Percentiles rank a stretch among this genome's conserved stretches.
These are phyloP conservation scores for Sporothrix phasma DNA, from an alignment of 2,329 filamentous ascomycete species.

Conservation along the genomic window DNA sequence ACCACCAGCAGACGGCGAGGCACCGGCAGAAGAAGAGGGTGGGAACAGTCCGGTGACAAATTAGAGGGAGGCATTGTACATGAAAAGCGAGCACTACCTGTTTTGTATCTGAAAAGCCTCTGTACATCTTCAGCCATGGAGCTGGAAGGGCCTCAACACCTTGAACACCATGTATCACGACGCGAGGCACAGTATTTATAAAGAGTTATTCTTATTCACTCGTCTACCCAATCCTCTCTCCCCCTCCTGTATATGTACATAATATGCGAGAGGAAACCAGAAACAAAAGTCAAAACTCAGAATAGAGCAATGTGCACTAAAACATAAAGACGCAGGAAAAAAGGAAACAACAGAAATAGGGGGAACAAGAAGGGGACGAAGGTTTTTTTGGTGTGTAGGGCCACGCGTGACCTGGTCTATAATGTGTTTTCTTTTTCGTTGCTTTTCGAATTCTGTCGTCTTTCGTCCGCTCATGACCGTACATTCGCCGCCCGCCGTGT, in stretches of 20 bases:
- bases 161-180: neutral
- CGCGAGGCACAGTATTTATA: neutral
- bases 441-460: constrained; percentile 20
- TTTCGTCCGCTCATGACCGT: neutral
- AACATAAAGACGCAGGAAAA: neutral
- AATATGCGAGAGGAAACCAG: constrained; percentile 9
- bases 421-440: neutral
- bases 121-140: too few relatives aligned
- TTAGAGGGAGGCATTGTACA: neutral
- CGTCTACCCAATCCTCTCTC: constrained; percentile 14
- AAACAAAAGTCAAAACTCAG: neutral
- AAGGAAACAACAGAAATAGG: neutral
- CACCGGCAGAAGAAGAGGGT: neutral
- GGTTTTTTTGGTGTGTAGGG: constrained; percentile 19
- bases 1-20: neutral
- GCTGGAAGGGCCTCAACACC: too few relatives aligned
- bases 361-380: constrained; percentile 7
- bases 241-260: constrained; percentile 23
- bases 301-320: neutral
- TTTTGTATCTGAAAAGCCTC: neutral
- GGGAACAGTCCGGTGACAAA: neutral
- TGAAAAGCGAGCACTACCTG: neutral
- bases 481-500: neutral
- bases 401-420: constrained; percentile 3
- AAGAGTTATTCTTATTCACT: constrained; percentile 15